Evolutionary conservation across 2,329 filamentous ascomycete species (phyloP), one percentile per base, ranked within the genome.

Genomic region (Neodidymelliopsis sp.): DNA sequence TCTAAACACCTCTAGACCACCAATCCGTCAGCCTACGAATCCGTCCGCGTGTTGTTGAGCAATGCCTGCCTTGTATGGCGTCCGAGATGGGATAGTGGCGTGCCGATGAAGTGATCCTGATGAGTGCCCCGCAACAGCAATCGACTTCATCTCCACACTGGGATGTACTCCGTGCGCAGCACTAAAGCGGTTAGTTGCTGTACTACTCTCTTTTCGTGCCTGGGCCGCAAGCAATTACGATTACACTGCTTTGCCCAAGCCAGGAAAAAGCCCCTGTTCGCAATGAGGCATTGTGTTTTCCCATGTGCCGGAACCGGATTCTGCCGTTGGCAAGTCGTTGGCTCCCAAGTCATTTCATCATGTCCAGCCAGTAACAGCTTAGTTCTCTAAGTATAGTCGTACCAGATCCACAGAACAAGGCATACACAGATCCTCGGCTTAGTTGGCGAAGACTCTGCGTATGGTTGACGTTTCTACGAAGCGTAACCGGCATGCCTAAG

Each of bases 281-380:
- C 59, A 61, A 60, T 40, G 34, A 35, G 41, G 18, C 42, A 53
- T 51, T 43, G 38, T 40, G 47, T 55, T 37, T 35, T 59, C 16
- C 49, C 56, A 57, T 61, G 47, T 59, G 52, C 49, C 47, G 51
- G 53, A 54, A 53, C 60, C 59, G 59, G 57, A 20, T 53, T 56
- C 18, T 56, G 43, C 56, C 53, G 56, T 45, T 51, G 36, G 23
- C 18, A 39, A 12, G 22, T 50, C 15, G 29, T 41, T 41, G 40
- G 40, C 30, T 36, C 34, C 38, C n/a, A 55, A 64, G 65, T 68
- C 65, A 61, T 69, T 60, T 60, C 67, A 69, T 70, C 67, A 70
- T 70, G 52, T 53, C 33, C 49, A 51, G 40, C 60, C 60, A 57
- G 54, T 66, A 62, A 49, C 30, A 66, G 65, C 50, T 43, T 62